Conservation (phyloP, 805 yeast species). For the Pichia nanzhaoensis region DNA sequence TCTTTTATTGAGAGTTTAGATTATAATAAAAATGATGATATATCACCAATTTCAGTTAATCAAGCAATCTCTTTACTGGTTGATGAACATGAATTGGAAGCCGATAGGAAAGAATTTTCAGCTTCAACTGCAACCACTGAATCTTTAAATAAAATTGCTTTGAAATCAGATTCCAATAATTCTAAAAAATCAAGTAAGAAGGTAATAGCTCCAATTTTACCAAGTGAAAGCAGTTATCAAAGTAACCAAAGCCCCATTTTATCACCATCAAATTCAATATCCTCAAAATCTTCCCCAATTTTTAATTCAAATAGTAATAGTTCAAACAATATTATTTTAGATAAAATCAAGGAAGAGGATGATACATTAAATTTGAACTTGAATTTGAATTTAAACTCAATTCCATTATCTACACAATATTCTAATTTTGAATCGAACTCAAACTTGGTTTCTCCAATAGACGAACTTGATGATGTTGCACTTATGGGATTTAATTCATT, state of each 20-base stretch:
- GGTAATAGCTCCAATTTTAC: slow-evolving; percentile 4
- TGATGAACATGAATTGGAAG: slow-evolving; percentile 30
- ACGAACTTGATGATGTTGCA: slow-evolving; percentile 11
- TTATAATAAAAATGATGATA: slow-evolving; percentile 17
- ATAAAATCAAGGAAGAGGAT: slow-evolving; percentile 22
- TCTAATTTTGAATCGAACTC: slow-evolving; percentile 5
- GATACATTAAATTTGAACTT: slow-evolving; percentile 1
- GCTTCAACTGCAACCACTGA: slow-evolving; percentile 5
- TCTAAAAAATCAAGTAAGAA: not conserved
- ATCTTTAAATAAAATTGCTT: slow-evolving; percentile 3
- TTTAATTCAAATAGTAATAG: not conserved
- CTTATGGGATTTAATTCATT: slow-evolving; percentile 17
- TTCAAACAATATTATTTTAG: slow-evolving; percentile 1
- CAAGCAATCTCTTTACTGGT: slow-evolving; percentile 39
- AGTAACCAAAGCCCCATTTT: slow-evolving; percentile 6
- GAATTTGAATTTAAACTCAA: not conserved
- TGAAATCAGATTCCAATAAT: not conserved
- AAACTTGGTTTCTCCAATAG: slow-evolving; percentile 4
- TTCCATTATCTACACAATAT: not conserved
- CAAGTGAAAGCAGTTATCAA: slow-evolving; percentile 8
- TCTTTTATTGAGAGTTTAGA: slow-evolving; percentile 12
- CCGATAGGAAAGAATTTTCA: slow-evolving; percentile 5
- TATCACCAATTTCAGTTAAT: slow-evolving; percentile 36
- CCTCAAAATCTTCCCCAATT: slow-evolving; percentile 19
- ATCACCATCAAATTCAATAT: slow-evolving; percentile 25